A percentile compares a stretch with the other conserved stretches of the same genome.
Evolutionary conservation across 2,329 filamentous ascomycete species (phyloP).

Genomic region (Sporothrix brasiliensis): DNA sequence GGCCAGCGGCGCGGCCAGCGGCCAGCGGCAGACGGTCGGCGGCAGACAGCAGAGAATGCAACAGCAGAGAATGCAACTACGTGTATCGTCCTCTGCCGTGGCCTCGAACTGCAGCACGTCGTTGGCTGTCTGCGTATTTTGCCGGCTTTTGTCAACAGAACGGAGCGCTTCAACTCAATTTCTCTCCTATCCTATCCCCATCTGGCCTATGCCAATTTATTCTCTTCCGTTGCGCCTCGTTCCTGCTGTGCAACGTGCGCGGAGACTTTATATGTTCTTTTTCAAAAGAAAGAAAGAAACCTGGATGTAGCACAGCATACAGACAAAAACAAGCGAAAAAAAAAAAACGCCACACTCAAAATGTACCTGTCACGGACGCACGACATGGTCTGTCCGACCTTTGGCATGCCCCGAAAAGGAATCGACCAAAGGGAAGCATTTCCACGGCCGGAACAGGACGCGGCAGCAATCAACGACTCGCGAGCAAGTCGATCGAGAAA

Average conservation of each 20-base stretch:
- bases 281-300: no score
- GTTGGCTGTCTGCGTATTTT: not conserved
- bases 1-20: not conserved
- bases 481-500: not conserved
- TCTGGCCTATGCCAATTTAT: no score
- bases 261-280: not conserved
- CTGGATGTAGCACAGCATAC: not conserved
- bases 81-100: not conserved
- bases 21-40: not conserved
- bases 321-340: slow-evolving; percentile 15
- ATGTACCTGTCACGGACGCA: slow-evolving; percentile 1
- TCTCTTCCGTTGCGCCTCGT: not conserved
- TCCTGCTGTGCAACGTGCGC: not conserved
- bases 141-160: not conserved
- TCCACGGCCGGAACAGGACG: not conserved
- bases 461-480: slow-evolving; percentile 6
- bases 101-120: not conserved
- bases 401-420: not conserved
- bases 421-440: not conserved
- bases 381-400: not conserved
- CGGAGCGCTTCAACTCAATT: not conserved
- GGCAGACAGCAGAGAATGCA: no score
- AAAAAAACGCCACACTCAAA: slow-evolving; percentile 24
- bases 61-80: no score
- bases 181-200: not conserved